phyloP scores from a whole-genome alignment of 1,284 basidiomycete species.

The Cystobasidium pallidum region DNA sequence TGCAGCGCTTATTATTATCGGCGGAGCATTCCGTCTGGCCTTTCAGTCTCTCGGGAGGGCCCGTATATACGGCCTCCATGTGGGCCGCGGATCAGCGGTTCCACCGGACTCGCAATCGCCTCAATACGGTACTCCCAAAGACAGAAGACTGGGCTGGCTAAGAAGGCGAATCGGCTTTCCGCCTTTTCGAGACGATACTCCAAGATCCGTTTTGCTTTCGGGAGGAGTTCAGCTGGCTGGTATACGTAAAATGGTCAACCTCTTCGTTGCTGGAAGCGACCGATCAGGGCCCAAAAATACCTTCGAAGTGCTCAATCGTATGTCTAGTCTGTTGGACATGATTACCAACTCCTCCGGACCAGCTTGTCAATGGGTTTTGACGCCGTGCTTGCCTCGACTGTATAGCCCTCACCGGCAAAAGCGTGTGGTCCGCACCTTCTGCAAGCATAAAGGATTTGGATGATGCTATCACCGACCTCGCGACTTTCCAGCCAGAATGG shows the following conservation, averaged over 20 bases:
- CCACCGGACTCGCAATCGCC: not conserved
- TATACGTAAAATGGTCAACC: not conserved
- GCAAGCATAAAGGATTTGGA: slow-evolving; percentile 13
- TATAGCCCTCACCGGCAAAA: slow-evolving; percentile 33
- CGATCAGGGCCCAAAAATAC: slow-evolving; percentile 11
- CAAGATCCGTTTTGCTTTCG: not conserved
- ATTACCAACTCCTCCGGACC: too few species aligned
- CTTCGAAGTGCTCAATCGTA: slow-evolving; percentile 29
- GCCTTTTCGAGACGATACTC: too few species aligned
- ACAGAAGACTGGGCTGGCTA: too few species aligned
- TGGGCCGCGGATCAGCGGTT: not conserved
- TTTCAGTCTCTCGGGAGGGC: not conserved
- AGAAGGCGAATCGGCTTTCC: too few species aligned
- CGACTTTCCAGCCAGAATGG: slow-evolving; percentile 40
- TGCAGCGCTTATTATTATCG: not conserved
- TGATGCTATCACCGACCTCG: slow-evolving; percentile 27
- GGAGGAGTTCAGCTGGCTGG: not conserved
- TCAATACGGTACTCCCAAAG: not conserved
- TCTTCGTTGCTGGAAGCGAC: slow-evolving; percentile 22
- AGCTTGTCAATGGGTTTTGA: too few species aligned
- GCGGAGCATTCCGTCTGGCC: not conserved
- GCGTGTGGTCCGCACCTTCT: slow-evolving; percentile 22
- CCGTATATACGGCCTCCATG: not conserved
- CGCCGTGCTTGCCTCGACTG: not conserved
- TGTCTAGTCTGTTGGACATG: not conserved